Evolutionary conservation across 371 early-diverging fungal genomes (phyloP).

Genomic region (Entomophthora muscae): DNA sequence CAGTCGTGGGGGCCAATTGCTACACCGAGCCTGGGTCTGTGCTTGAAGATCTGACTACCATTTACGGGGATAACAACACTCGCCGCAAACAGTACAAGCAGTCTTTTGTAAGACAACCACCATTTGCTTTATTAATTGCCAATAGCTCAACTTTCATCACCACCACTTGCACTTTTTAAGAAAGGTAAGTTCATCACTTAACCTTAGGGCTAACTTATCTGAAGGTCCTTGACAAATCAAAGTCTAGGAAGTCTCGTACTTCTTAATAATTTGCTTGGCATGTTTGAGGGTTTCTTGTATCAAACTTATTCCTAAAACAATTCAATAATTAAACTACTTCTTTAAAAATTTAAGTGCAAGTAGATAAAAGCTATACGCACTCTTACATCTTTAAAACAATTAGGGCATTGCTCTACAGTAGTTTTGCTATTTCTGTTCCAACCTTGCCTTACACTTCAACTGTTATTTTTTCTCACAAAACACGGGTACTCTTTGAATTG

Average conservation of each 20-base stretch:
- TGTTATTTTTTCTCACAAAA: no score
- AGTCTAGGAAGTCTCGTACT: neutral
- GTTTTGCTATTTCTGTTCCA: no score
- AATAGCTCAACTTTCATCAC: neutral
- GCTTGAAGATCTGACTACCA: neutral
- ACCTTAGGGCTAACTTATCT: neutral
- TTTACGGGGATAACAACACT: constrained; percentile 17
- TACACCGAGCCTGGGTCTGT: neutral
- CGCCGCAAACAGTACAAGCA: constrained; percentile 38
- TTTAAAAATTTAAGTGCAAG: no score
- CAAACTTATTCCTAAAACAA: no score
- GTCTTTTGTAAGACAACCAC: constrained; percentile 26
- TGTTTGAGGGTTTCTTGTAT: no score
- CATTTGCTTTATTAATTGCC: neutral
- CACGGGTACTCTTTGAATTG: no score
- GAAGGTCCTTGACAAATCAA: neutral
- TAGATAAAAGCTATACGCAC: no score
- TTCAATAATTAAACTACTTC: no score
- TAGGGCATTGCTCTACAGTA: no score
- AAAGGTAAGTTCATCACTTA: neutral
- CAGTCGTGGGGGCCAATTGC: neutral
- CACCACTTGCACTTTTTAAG: neutral
- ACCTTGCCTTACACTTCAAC: no score
- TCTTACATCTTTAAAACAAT: no score
- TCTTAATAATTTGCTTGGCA: no score